Evolutionary conservation across 257 asterid genomes (phyloP), one percentile per base, ranked within the genome.

Genomic region (Fraxinus cuspidata): DNA sequence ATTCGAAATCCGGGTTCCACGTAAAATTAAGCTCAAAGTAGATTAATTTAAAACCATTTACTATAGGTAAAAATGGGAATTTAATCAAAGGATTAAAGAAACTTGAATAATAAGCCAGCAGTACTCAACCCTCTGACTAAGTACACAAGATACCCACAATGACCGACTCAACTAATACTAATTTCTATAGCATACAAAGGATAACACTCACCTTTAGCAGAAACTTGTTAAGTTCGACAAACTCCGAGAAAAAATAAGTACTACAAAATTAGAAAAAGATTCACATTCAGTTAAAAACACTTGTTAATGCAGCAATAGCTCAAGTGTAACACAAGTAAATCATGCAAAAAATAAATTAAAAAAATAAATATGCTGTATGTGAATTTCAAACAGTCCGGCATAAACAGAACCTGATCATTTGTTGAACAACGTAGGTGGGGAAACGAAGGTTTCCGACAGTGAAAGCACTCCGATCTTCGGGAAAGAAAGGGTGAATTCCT

Each of bases 181-280:
- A 27, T 27, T 51, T n/a, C 47, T n/a, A 58, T 29, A 18, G 70
- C 1, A 35, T 1, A 72, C 1, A 58, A 76, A 60, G 35, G 53
- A 60, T 77, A 75, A 60, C 15, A 85, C 97, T 82, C 53, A 90
- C 96, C 97, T 83, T 92, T 25, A 88, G 88, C 78, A 92, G 97
- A 79, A 90, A 92, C 90, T 89, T 88, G 92, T 92, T 92, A 49
- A 90, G 96, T 58, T 87, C 86, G 42, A 82, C 87, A 75, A 92
- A 92, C 84, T 92, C 97, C 90, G 91, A 78, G 71, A 74, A 82
- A 65, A 82, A 12, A 37, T 19, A 28, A 6, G 44, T 40, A 32
- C 10, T 58, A 49, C 29, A 77, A n/a, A 75, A 16, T 28, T 42
- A 56, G 28, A 21, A 31, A 32, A 47, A 15, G 1, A 23, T 9